Base-by-base conservation (phyloP, 2,329 filamentous ascomycete genomes). In the Verticillium nubilum region DNA sequence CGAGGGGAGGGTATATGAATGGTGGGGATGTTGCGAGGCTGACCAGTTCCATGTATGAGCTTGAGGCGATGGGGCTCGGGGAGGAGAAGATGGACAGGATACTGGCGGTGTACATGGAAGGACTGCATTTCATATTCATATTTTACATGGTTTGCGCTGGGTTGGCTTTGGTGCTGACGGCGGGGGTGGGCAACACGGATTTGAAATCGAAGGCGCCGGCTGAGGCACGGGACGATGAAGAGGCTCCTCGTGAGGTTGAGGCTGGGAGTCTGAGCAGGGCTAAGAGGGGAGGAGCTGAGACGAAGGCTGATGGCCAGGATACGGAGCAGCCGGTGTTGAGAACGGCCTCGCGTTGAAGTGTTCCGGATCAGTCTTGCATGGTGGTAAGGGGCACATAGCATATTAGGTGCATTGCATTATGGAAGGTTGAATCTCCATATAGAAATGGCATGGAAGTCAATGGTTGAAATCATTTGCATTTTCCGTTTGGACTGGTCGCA, bases 81-180 rank as follows among this genome's bases (percentile, higher is more conserved):
- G 33, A 56, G 2, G 61, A 64, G 2, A 58, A 67, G 50, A 60
- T 64, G 56, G 54, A 63, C 0, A 56, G 35, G 10, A 65, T 71
- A 1, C 54, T 70, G 33, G 37, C 64, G 5, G 69, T 65, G 1
- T 73, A 72, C 56, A 72, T 72, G 69, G 50, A 57, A 10, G 69
- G 69, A 0, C 37, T 70, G 57, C 68, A 69, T 53, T 67, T 68
- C 59, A 67, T 68, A 23, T 68, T 67, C 54, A 61, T 67, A 12
- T 68, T 65, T 56, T 69, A 66, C 56, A 63, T 62, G 3, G 58
- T 61, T 4, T 64, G 62, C 61, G 58, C 64, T 1, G 67, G 61
- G 0, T 12, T 64, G 2, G 62, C 61, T 9, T 42, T 66, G 15
- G 25, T 57, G 12, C 29, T 68, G 61, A 63, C 64, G 0, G 56